Conservation (phyloP, 768 basidiomycete genomes). For the Suillus americanus region DNA sequence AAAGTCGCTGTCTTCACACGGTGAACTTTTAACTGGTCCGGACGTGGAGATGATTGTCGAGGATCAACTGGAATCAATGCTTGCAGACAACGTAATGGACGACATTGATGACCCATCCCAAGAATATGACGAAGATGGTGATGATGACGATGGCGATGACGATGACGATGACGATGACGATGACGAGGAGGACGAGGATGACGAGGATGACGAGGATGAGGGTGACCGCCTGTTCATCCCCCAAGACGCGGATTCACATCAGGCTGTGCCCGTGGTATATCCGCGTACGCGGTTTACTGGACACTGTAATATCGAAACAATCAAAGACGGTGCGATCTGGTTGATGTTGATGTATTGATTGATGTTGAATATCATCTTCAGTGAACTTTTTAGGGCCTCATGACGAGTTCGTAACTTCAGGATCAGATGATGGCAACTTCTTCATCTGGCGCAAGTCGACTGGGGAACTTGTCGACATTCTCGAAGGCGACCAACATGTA, state of each 20-base stretch:
- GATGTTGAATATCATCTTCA: slow-evolving; percentile 27
- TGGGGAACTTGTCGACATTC: slow-evolving; percentile 66
- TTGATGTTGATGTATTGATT: neutral
- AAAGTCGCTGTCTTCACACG: slow-evolving; percentile 7
- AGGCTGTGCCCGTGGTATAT: slow-evolving; percentile 51
- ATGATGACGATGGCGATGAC: slow-evolving; percentile 33
- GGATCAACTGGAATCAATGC: slow-evolving; percentile 7
- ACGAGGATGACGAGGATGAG: slow-evolving; percentile 35
- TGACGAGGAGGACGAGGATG: slow-evolving; percentile 32
- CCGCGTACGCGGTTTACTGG: slow-evolving; percentile 68
- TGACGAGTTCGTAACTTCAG: slow-evolving; percentile 79
- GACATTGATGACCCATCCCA: slow-evolving; percentile 30
- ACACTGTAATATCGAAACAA: slow-evolving; percentile 75
- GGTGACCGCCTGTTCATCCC: slow-evolving; percentile 28
- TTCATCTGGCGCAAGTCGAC: slow-evolving; percentile 82
- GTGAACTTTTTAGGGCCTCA: slow-evolving; percentile 82
- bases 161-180: slow-evolving; percentile 33
- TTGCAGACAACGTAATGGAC: slow-evolving; percentile 19
- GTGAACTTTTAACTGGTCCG: neutral
- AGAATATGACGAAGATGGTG: slow-evolving; percentile 25
- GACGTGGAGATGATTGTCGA: neutral
- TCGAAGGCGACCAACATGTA: slow-evolving; percentile 78
- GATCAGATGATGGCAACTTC: slow-evolving; percentile 85
- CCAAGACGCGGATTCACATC: slow-evolving; percentile 21
- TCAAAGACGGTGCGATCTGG: slow-evolving; percentile 74